Base-by-base conservation (phyloP, 1,284 basidiomycete species). In the Kwoniella shivajii region DNA sequence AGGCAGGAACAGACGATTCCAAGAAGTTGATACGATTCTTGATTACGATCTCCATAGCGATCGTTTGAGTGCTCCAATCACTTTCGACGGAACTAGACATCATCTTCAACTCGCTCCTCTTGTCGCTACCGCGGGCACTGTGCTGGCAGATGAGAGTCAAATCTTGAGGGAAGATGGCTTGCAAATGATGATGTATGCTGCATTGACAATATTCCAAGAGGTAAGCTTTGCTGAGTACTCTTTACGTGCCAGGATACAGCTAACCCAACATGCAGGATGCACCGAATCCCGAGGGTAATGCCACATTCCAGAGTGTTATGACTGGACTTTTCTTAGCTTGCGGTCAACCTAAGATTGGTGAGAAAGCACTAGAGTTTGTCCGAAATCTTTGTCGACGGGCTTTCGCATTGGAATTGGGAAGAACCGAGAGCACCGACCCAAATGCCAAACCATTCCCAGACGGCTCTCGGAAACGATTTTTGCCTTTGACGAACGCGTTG, bases 1-100 rank as follows among this genome's bases (percentile, higher is more conserved):
- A 16, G 96, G 97, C 0, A 82, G 96, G 31, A 99, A 99, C 75
- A 84, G 97, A 36, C 86, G 89, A 38, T 83, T 98, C 55, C 82
- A 96, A 62, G 86, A 88, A 58, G 89, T 90, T 58, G 90, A 94
- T 46, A 88, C 89, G 3, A 74, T 84, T 34, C 79, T 99, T 44
- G 83, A 85, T 37, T 96, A 88, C 75, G 83, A 82, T 22, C 81
- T 86, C 45, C 83, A 85, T 59, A 85, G 87, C 0, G 85, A 88
- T 48, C 81, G 86, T 2, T 84, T 90, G 5, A 86, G 84, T 57
- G 80, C 90, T 29, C 77, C 84, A 0, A 79, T 97, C 34, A 87
- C 87, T 10, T 92, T 97, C 64, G 81, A 87, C 44, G 88, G 88
- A 11, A 82, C 83, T 41, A 72, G 79, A n/a, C 85, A 88, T 62